These are phyloP conservation scores for Paxillus rubicundulus DNA, from an alignment of 768 basidiomycete species.

Conservation along the genomic window DNA sequence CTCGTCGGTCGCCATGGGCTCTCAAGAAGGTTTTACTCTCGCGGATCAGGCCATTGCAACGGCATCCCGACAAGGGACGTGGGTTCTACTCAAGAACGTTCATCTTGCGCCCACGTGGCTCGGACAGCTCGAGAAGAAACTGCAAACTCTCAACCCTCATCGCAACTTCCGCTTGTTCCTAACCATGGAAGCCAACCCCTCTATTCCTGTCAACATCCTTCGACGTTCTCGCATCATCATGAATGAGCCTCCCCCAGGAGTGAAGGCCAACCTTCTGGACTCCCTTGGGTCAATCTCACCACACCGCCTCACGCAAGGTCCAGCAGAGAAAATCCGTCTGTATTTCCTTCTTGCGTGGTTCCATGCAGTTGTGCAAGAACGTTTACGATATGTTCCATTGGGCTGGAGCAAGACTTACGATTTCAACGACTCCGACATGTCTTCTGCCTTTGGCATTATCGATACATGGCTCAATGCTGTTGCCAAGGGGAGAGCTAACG, in stretches of 20 bases:
- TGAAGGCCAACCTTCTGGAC: slow-evolving; percentile 94
- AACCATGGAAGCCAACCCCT: slow-evolving; percentile 95
- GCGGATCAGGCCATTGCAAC: slow-evolving; percentile 95
- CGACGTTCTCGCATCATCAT: slow-evolving; percentile 95
- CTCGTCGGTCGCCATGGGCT: slow-evolving; percentile 95
- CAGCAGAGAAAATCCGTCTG: slow-evolving; percentile 87
- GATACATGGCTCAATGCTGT: slow-evolving; percentile 82
- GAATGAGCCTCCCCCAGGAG: slow-evolving; percentile 97
- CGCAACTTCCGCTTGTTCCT: slow-evolving; percentile 95
- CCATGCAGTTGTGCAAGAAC: slow-evolving; percentile 97
- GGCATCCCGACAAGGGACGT: slow-evolving; percentile 89
- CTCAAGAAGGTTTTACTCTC: slow-evolving; percentile 92
- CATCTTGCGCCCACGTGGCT: slow-evolving; percentile 96
- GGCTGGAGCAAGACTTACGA: slow-evolving; percentile 98
- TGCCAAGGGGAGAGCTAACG: slow-evolving; percentile 86
- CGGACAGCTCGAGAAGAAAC: slow-evolving; percentile 91
- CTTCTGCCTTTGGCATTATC: slow-evolving; percentile 87
- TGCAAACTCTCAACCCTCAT: slow-evolving; percentile 88
- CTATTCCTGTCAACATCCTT: slow-evolving; percentile 94
- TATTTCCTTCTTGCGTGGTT: slow-evolving; percentile 99
- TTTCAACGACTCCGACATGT: slow-evolving; percentile 98
- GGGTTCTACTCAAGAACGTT: slow-evolving; percentile 97
- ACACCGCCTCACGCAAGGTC: slow-evolving; percentile 75
- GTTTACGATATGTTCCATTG: slow-evolving; percentile 90
- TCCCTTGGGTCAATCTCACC: slow-evolving; percentile 74